phyloP scores from a whole-genome alignment of 306 rosid species.

The Pyrus bretschneideri region DNA sequence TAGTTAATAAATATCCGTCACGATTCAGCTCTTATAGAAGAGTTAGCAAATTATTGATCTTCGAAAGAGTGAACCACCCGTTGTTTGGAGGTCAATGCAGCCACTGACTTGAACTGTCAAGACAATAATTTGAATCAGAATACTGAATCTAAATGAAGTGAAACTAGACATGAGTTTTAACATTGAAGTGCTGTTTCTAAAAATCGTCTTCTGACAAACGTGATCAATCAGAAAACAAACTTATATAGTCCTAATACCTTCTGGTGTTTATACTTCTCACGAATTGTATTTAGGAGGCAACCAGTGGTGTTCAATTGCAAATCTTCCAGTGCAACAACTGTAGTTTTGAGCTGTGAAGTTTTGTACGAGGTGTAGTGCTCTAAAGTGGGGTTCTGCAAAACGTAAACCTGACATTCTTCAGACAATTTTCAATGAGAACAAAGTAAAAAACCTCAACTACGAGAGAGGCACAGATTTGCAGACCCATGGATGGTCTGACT shows the following conservation, averaged over 20 bases:
- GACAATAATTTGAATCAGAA: background rate
- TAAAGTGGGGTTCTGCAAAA: slow-evolving; percentile 63
- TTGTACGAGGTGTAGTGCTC: slow-evolving; percentile 74
- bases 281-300: slow-evolving; percentile 52
- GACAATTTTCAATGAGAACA: background rate
- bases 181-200: background rate
- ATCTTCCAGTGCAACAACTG: slow-evolving; percentile 61
- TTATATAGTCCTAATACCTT: slow-evolving; percentile 40
- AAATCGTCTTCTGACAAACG: background rate
- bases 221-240: background rate
- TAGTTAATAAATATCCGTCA: background rate
- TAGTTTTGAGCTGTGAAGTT: slow-evolving; percentile 51
- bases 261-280: slow-evolving; percentile 66
- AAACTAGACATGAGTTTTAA: background rate
- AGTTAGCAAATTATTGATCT: slow-evolving; percentile 24
- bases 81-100: slow-evolving; percentile 42
- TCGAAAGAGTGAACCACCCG: slow-evolving; percentile 47
- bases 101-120: slow-evolving; percentile 72
- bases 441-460: background rate
- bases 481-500: slow-evolving; percentile 79
- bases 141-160: background rate
- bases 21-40: slow-evolving; percentile 11
- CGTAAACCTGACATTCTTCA: slow-evolving; percentile 11
- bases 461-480: slow-evolving; percentile 14
- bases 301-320: slow-evolving; percentile 58